Base-by-base conservation (phyloP, 805 yeast genomes). In the Torulaspora indica region DNA sequence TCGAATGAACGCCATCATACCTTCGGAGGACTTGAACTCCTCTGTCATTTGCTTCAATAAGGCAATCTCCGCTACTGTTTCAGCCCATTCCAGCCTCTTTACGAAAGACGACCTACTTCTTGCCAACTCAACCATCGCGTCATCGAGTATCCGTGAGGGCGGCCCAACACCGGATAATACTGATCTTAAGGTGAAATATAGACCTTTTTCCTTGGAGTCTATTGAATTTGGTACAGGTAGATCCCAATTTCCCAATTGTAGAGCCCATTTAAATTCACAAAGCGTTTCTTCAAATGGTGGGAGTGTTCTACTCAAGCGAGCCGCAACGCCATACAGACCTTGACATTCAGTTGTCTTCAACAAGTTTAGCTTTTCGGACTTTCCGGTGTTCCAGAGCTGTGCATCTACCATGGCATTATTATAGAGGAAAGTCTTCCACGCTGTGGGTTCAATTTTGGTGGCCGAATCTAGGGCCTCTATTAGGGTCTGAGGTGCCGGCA, bases 201-300 rank as follows among this genome's bases (percentile, higher is more conserved):
- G 62, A 2, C 70, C 65, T 35, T 74, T 75, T 35, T 76, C 70
- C 31, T 71, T 75, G 1, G 68, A 61, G 0, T 42, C 40, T 0
- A 74, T 58, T 0, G 46, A 51, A 2, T 56, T 58, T 1, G 81
- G 71, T 0, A 58, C 48, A 0, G 95, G 86, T 1, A 85, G 48
- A 42, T 82, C 83, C 97, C 97, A 90, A 39, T 77, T 76, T 34
- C 74, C 76, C 32, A 90, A 63, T 56, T 84, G 84, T 88, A 96
- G 82, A 1, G 81, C 76, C 78, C 88, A 81, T 46, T 76, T 79
- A 57, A 74, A 84, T 1, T 63, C 46, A 18, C 61, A 60, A 17
- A 56, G 58, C 1, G 49, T 40, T 8, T 54, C 53, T 8, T 54
- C 53, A 5, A 44, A 39, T 1, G 28, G 45, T 9, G 50, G 25